These are phyloP conservation scores for Neonectria hederae DNA, from an alignment of 2,329 filamentous ascomycete genomes.

Conservation along the genomic window DNA sequence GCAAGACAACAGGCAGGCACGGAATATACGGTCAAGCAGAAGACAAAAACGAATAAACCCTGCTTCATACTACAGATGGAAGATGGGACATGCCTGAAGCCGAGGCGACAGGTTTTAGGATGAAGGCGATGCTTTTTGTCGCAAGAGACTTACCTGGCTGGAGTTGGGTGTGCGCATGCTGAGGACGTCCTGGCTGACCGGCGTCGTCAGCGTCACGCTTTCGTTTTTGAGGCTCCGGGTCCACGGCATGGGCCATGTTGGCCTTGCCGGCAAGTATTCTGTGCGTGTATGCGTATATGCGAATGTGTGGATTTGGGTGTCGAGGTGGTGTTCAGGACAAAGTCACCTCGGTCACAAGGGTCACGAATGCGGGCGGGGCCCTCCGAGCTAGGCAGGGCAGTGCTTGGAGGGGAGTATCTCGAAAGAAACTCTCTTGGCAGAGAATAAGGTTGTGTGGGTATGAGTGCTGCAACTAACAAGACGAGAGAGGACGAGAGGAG, in stretches of 20 bases:
- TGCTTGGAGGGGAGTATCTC: background rate
- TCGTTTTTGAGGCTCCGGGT: conserved; percentile 56
- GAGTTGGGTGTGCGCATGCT: conserved; percentile 51
- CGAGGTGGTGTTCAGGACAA: conserved; percentile 9
- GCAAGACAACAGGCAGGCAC: conserved; percentile 17
- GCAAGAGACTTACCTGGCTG: conserved; percentile 55
- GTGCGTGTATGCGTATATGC: background rate
- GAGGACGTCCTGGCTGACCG: conserved; percentile 50
- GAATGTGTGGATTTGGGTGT: background rate
- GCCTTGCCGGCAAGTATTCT: background rate
- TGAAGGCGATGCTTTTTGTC: conserved; percentile 29
- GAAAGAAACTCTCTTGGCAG: conserved; percentile 9
- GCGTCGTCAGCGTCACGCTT: conserved; percentile 59
- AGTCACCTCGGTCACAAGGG: conserved; percentile 17
- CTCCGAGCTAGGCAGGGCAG: conserved; percentile 2
- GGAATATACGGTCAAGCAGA: conserved; percentile 7
- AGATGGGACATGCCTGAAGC: conserved; percentile 28
- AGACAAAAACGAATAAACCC: conserved; percentile 7
- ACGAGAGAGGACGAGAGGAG: background rate
- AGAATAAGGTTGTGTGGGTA: conserved; percentile 13
- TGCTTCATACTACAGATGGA: conserved; percentile 31
- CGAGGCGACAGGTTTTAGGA: conserved; percentile 31
- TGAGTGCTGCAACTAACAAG: conserved; percentile 9
- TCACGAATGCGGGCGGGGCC: conserved; percentile 17
- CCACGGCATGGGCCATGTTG: conserved; percentile 55